These are phyloP conservation scores for Xylariaceae sp. DNA, from an alignment of 2,329 filamentous ascomycete genomes.

Conservation along the genomic window DNA sequence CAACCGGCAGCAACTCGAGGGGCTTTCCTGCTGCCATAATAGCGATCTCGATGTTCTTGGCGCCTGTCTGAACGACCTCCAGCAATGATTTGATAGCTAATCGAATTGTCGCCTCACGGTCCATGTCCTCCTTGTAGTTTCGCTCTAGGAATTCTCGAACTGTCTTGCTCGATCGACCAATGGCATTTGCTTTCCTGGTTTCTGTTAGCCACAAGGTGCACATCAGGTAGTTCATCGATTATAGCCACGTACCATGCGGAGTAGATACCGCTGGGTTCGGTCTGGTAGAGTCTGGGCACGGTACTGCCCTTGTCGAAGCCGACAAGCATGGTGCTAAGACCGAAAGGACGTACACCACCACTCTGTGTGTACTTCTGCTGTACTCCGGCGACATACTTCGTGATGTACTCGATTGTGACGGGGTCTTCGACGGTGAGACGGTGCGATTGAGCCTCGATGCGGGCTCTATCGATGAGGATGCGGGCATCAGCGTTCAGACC, in stretches of 20 bases:
- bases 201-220: conserved; percentile 10
- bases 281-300: conserved; percentile 89
- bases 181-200: conserved; percentile 94
- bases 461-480: conserved; percentile 96
- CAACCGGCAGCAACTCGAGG: conserved; percentile 88
- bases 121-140: conserved; percentile 98
- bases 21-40: conserved; percentile 91
- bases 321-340: conserved; percentile 95
- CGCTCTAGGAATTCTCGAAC: conserved; percentile 97
- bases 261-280: conserved; percentile 98
- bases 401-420: conserved; percentile 98
- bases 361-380: conserved; percentile 99
- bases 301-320: conserved; percentile 95
- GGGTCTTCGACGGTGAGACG: conserved; percentile 95
- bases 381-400: conserved; percentile 95
- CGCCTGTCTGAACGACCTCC: conserved; percentile 96
- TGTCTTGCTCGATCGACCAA: conserved; percentile 97
- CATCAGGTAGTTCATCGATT: background rate
- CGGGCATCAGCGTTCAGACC: conserved; percentile 96
- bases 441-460: conserved; percentile 95
- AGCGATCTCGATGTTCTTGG: conserved; percentile 99
- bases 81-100: conserved; percentile 96
- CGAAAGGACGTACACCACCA: conserved; percentile 96
- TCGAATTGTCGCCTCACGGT: conserved; percentile 91
- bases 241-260: conserved; percentile 77